Base-by-base conservation (phyloP, 1,284 basidiomycete species). In the Papiliotrema nemorosa region DNA sequence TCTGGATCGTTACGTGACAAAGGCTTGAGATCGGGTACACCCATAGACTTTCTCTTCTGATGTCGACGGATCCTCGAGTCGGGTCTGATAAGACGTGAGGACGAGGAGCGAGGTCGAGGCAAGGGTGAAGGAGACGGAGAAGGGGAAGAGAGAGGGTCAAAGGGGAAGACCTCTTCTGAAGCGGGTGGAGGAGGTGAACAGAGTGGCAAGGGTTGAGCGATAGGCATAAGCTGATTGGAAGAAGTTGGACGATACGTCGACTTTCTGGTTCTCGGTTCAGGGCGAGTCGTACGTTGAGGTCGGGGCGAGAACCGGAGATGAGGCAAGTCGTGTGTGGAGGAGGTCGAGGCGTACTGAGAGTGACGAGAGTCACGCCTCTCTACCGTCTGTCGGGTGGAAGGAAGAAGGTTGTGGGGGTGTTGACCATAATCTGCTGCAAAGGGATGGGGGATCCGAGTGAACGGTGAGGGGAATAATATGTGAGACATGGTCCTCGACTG, bases 1-100 rank as follows among this genome's bases (percentile, higher is more conserved):
- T 64, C 66, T 64, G 10, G 43, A 67, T 37, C 35, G 35, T 37
- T 14, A 7, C 18, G 12, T 7, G 35, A 37, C 14, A 37, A 7
- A 7, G 35, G 35, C 35, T 37, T 37, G 35, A 37, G 35, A 7
- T 37, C 35, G 14, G 29, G 14, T 31, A 31, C 29, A 31, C 29
- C 7, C 24, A 4, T 42, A 13, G 40, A n/a, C 40, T 42, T 42
- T 31, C 14, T 31, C 25, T 42, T 42, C 13, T 14, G 21, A 14
- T 42, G n/a, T 13, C 40, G 40, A 10, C 29, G 40, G 13, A 42
- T 29, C 26, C 40, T 16, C 3, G 40, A 42, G 25, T 42, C 40
- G 5, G 40, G 40, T 13, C 40, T 22, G 35, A 37, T 37, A 7
- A 37, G 18, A 7, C 35, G 35, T 9, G 10, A 18, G 7, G 12